A percentile compares a stretch with the other conserved stretches of the same genome.
Conservation (phyloP, 208 protist genomes). For the Giardia muris region DNA sequence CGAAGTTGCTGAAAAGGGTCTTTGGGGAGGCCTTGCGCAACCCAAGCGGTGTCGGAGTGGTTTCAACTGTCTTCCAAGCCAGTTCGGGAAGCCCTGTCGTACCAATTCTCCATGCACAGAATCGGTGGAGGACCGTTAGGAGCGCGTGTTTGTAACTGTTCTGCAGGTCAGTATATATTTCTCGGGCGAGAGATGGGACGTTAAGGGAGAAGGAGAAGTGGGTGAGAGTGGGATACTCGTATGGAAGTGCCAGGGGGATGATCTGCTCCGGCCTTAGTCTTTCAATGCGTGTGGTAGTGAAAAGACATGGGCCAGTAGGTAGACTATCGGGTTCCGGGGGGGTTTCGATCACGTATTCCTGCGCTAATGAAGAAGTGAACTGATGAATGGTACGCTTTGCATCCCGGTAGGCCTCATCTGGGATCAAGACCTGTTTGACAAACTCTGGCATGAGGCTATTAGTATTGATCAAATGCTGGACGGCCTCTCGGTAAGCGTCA, state of each 20-base stretch:
- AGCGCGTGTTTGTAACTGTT: neutral
- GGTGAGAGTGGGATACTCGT: neutral
- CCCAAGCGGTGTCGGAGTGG: neutral
- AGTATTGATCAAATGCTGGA: neutral
- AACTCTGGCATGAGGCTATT: neutral
- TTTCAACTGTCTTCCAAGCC: neutral
- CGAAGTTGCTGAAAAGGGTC: neutral
- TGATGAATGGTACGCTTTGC: neutral
- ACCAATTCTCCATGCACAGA: neutral
- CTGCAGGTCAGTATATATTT: neutral
- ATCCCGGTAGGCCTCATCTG: neutral
- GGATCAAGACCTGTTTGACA: neutral
- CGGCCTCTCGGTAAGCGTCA: neutral
- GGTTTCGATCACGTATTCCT: neutral
- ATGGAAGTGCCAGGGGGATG: neutral
- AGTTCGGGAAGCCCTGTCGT: neutral
- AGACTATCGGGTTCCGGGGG: neutral
- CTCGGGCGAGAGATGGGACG: neutral
- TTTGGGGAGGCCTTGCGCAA: neutral
- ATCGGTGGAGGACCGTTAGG: neutral
- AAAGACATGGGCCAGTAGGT: no score
- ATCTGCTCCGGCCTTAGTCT: neutral
- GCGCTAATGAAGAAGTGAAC: neutral
- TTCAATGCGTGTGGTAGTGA: neutral
- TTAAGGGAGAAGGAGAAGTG: neutral